These are phyloP conservation scores for Cladophialophora carrionii DNA, from an alignment of 2,329 filamentous ascomycete species.

Conservation along the genomic window DNA sequence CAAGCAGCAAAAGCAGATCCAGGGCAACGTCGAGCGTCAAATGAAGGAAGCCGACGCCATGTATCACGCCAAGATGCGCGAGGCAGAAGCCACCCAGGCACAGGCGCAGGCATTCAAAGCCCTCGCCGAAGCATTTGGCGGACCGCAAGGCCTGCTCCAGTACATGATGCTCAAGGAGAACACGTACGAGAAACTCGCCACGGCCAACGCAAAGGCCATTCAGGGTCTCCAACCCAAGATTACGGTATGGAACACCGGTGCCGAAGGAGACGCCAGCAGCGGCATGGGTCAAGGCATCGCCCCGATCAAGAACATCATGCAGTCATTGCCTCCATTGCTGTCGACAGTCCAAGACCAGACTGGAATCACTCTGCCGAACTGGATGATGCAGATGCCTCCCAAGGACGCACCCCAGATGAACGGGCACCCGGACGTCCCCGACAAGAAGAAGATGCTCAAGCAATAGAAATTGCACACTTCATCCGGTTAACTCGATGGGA, in stretches of 20 bases:
- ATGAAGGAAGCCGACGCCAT: conserved; percentile 63
- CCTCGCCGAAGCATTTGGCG: conserved; percentile 73
- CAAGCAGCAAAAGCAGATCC: conserved; percentile 36
- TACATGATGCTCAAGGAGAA: conserved; percentile 87
- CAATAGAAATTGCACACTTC: not conserved
- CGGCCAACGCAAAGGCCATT: conserved; percentile 76
- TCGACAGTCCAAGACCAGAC: conserved; percentile 88
- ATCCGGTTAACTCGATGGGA: not conserved
- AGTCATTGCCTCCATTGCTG: conserved; percentile 80
- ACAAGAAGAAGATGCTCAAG: conserved; percentile 7
- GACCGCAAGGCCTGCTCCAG: conserved; percentile 75
- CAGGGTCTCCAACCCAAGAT: conserved; percentile 84
- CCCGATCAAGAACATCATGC: conserved; percentile 79
- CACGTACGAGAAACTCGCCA: conserved; percentile 74
- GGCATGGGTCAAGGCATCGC: conserved; percentile 56
- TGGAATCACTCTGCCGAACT: conserved; percentile 76
- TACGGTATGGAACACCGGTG: conserved; percentile 83
- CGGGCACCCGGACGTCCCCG: conserved; percentile 5
- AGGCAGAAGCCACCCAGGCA: conserved; percentile 74
- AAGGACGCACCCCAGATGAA: conserved; percentile 14
- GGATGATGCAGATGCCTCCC: conserved; percentile 61
- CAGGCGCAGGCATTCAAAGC: conserved; percentile 81
- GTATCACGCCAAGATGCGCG: conserved; percentile 65
- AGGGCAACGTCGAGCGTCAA: conserved; percentile 38
- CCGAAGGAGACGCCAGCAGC: conserved; percentile 44